Base-by-base conservation (phyloP, 345 rosid species). In the Eucalyptus pauciflora region DNA sequence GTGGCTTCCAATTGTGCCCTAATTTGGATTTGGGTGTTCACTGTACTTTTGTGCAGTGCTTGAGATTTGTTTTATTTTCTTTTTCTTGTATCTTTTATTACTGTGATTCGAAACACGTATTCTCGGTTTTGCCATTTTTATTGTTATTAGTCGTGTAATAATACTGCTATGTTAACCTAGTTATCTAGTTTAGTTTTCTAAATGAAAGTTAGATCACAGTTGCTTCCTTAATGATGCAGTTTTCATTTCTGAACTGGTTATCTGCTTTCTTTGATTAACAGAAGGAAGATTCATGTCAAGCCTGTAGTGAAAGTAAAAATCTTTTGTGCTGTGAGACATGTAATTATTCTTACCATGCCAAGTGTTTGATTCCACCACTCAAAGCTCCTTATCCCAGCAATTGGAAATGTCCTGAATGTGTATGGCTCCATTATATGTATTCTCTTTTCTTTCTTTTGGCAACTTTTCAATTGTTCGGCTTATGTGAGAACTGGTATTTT, bases 331-430 rank as follows among this genome's bases (percentile, higher is more conserved):
- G 99, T 89, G 95, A 95, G 90, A 97, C 99, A 50, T 98, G 99
- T 85, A 97, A 93, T 29, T 98, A 97, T 91, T 92, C 95, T 27
- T 98, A 93, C 92, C 99, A 98, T 92, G 90, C 95, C 49, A 98
- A 95, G 90, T 98, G 99, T 88, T 88, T 98, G 87, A 93, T 96
- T 92, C 98, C 99, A 7, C 98, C 99, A 5, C 90, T 92, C 60
- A 97, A 95, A 94, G 95, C 96, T 90, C 92, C 98, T 87, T 92
- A 90, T 80, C 95, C 97, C 83, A 93, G 91, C 90, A 94, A 93
- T 89, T 98, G 99, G 99, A 97, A 96, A 91, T 98, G 99, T 91
- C 99, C 99, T 87, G 99, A 95, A 94, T 96, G 99, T 88, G 97
- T 94, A 95, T 85, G 96, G 43, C 90, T 92, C 91, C 54, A 46